phyloP scores from a whole-genome alignment of 2,329 filamentous ascomycete genomes.

The Epichloe sibirici region DNA sequence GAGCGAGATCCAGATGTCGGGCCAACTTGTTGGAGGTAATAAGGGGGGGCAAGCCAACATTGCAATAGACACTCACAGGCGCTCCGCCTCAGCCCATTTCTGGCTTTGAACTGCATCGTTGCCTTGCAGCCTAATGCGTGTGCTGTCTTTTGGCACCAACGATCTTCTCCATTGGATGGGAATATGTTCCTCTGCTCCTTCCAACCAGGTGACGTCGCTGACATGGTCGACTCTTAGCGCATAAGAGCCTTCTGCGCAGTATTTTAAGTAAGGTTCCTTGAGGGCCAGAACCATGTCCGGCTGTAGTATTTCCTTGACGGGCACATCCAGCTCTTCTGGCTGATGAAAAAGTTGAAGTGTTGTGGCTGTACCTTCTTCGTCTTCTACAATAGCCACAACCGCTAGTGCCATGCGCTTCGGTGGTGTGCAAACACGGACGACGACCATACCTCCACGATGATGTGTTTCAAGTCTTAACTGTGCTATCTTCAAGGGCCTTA shows the following conservation, averaged over 20 bases:
- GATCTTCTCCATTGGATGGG: conserved; percentile 23
- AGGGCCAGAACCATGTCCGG: conserved; percentile 27
- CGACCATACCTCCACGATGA: conserved; percentile 12
- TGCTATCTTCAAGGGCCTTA: conserved; percentile 14
- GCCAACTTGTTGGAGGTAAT: too few relatives aligned
- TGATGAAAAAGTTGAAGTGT: conserved; percentile 30
- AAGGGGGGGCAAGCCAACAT: not conserved
- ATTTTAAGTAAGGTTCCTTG: conserved; percentile 42
- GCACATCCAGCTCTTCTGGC: conserved; percentile 21
- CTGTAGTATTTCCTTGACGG: conserved; percentile 21
- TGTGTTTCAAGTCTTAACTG: conserved; percentile 19
- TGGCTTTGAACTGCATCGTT: conserved; percentile 19
- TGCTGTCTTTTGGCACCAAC: conserved; percentile 1
- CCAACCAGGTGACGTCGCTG: conserved; percentile 32
- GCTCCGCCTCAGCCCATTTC: conserved; percentile 18
- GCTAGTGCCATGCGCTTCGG: conserved; percentile 8
- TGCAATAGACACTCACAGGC: conserved; percentile 16
- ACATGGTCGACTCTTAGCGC: conserved; percentile 39
- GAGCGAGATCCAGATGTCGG: too few relatives aligned
- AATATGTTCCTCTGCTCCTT: conserved; percentile 22
- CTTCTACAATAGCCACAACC: conserved; percentile 24
- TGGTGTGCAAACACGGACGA: conserved; percentile 12
- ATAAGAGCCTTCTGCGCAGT: conserved; percentile 25
- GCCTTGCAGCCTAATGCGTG: conserved; percentile 16
- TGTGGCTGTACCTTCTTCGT: conserved; percentile 23